phyloP scores from a whole-genome alignment of 495 filamentous ascomycete species.

The Tuber calosporum region DNA sequence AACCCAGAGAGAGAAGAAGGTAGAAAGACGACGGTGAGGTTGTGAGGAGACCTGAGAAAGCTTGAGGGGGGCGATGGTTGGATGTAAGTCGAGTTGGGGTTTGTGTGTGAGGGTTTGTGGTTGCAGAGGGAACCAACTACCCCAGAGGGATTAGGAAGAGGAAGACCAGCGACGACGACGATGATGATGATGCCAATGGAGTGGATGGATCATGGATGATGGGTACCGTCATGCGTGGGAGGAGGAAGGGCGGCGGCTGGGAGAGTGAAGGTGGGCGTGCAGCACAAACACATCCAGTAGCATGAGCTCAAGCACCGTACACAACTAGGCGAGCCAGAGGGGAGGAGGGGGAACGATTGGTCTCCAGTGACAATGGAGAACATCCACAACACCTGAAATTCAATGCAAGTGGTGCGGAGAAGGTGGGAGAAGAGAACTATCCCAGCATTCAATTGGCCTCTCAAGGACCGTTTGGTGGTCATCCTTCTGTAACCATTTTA shows the following conservation, averaged over 20 bases:
- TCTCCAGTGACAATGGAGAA: background rate
- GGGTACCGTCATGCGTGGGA: background rate
- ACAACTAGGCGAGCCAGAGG: background rate
- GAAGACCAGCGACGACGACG: background rate
- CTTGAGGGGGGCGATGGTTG: background rate
- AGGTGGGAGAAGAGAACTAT: background rate
- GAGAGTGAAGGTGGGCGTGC: background rate
- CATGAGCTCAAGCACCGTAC: no score
- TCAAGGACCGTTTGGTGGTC: background rate
- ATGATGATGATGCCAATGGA: background rate
- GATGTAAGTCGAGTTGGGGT: background rate
- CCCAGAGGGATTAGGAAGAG: background rate
- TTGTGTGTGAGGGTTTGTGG: background rate
- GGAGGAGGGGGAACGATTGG: background rate
- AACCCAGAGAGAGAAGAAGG: background rate
- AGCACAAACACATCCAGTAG: background rate
- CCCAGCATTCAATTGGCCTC: background rate
- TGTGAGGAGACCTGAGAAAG: slow-evolving; percentile 4
- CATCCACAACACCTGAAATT: background rate
- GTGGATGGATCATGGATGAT: no score
- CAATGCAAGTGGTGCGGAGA: background rate
- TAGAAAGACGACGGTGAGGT: slow-evolving; percentile 1
- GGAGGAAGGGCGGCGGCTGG: background rate
- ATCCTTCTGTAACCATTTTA: background rate
- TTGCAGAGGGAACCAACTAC: background rate